A percentile compares a stretch with the other conserved stretches of the same genome.
These are phyloP conservation scores for Dalbergia oliveri DNA, from an alignment of 306 rosid genomes.

Conservation along the genomic window DNA sequence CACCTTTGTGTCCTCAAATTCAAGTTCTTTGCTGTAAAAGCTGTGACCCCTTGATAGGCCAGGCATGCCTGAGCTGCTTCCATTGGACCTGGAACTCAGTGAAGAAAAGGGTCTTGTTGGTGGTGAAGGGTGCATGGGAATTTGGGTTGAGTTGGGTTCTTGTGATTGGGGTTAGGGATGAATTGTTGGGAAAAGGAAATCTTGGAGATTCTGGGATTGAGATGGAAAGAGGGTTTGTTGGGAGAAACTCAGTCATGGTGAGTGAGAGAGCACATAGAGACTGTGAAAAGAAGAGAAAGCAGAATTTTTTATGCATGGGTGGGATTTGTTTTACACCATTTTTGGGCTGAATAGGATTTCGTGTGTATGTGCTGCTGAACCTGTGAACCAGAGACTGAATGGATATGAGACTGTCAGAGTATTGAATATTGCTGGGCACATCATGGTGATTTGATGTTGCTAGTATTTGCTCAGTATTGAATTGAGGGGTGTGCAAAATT, in stretches of 20 bases:
- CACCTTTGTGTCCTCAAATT: conserved; percentile 56
- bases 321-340: not conserved
- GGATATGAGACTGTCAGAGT: not conserved
- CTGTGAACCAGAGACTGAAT: not conserved
- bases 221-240: conserved; percentile 46
- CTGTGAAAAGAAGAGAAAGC: not conserved
- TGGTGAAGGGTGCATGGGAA: not conserved
- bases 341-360: not conserved
- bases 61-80: conserved; percentile 27
- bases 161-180: not conserved
- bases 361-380: not conserved
- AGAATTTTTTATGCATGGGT: not conserved
- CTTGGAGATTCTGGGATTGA: conserved; percentile 52
- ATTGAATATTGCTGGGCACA: not conserved
- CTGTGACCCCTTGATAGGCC: conserved; percentile 42
- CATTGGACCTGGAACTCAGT: conserved; percentile 36
- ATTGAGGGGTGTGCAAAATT: too few species aligned
- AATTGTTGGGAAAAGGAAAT: conserved; percentile 38
- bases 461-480: too few species aligned
- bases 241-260: conserved; percentile 54
- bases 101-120: conserved; percentile 3
- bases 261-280: not conserved
- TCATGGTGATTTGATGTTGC: too few species aligned
- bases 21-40: conserved; percentile 52
- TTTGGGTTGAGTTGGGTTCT: conserved; percentile 32